These are phyloP conservation scores for Phytopythium cucurbitacearum DNA, from an alignment of 352 stramenopile genomes.

Conservation along the genomic window DNA sequence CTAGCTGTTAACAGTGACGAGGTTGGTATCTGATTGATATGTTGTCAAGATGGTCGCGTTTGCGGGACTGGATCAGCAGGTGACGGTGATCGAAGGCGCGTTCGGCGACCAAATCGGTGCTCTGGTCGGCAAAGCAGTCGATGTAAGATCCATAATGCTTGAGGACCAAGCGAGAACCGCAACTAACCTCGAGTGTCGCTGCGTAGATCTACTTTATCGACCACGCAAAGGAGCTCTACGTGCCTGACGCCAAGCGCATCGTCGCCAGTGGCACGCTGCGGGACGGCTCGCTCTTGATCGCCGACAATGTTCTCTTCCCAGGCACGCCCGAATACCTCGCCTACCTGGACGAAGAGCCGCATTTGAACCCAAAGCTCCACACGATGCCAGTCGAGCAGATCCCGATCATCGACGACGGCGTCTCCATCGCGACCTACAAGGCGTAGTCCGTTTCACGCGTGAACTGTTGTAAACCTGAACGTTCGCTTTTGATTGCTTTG, in stretches of 20 bases:
- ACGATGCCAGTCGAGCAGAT: slow-evolving; percentile 8
- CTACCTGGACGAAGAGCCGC: slow-evolving; percentile 31
- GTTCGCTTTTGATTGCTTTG: neutral
- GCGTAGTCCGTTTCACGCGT: neutral
- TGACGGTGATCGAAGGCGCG: slow-evolving; percentile 34
- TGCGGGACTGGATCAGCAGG: slow-evolving; percentile 34
- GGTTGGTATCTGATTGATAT: neutral
- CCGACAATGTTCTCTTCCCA: slow-evolving; percentile 43
- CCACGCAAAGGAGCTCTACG: slow-evolving; percentile 43
- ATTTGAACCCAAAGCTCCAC: slow-evolving; percentile 27
- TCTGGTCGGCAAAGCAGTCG: slow-evolving; percentile 32
- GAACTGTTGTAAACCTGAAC: neutral
- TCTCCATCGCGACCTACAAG: slow-evolving; percentile 11
- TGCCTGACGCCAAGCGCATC: slow-evolving; percentile 46
- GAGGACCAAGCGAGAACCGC: too few relatives aligned
- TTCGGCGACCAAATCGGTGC: slow-evolving; percentile 34
- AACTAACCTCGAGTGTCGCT: neutral
- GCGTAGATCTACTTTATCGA: slow-evolving; percentile 43
- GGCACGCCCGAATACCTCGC: slow-evolving; percentile 41
- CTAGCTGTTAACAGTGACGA: neutral
- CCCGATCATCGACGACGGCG: slow-evolving; percentile 9
- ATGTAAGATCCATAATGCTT: slow-evolving; percentile 19
- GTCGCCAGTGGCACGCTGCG: slow-evolving; percentile 25
- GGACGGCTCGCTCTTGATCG: slow-evolving; percentile 30
- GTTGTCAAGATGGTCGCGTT: slow-evolving; percentile 30